A percentile compares a stretch with the other conserved stretches of the same genome.
These are phyloP conservation scores for Pisolithus thermaeus DNA, from an alignment of 1,284 basidiomycete species.

Conservation along the genomic window DNA sequence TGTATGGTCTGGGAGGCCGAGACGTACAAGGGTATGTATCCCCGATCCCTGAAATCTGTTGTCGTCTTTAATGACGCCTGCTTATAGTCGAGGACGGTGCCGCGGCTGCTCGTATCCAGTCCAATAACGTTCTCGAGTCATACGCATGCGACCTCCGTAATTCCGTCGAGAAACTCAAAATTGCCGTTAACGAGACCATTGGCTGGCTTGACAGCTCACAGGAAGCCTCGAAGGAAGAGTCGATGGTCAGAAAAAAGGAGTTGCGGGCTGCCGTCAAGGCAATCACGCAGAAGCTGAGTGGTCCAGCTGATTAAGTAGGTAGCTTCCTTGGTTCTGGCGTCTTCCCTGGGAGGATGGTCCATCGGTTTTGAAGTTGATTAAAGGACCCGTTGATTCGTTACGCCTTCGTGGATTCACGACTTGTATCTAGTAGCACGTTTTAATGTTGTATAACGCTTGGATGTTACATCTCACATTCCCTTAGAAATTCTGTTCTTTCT, in stretches of 20 bases:
- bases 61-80: no score
- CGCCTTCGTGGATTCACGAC: conserved; percentile 15
- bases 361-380: conserved; percentile 84
- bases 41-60: no score
- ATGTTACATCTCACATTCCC: conserved; percentile 16
- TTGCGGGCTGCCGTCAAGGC: conserved; percentile 88
- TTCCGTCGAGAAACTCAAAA: conserved; percentile 78
- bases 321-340: conserved; percentile 14
- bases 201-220: conserved; percentile 85
- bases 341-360: conserved; percentile 72
- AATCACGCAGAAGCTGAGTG: conserved; percentile 87
- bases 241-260: conserved; percentile 92
- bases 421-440: conserved; percentile 23
- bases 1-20: no score
- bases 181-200: conserved; percentile 82
- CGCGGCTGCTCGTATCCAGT: conserved; percentile 73
- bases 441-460: conserved; percentile 1
- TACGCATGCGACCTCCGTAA: conserved; percentile 97
- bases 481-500: no score
- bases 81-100: conserved; percentile 78
- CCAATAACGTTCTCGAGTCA: conserved; percentile 90
- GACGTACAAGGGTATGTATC: no score
- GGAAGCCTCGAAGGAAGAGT: conserved; percentile 94
- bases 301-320: conserved; percentile 41
- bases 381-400: conserved; percentile 18